These are phyloP conservation scores for Brassica juncea DNA, from an alignment of 345 rosid genomes.

Conservation along the genomic window DNA sequence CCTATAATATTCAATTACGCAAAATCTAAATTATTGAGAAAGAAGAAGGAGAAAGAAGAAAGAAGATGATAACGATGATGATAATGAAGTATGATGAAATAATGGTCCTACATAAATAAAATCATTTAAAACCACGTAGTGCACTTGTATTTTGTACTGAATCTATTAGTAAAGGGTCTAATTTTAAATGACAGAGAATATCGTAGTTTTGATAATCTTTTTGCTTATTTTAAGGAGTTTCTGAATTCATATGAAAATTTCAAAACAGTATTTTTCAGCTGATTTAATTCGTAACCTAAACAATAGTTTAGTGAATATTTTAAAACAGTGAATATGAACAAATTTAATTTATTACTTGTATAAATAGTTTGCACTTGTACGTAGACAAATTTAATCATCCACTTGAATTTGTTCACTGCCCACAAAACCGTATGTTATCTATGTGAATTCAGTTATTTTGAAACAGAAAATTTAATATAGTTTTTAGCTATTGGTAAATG, in stretches of 20 bases:
- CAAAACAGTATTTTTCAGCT: neutral
- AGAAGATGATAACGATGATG: slow-evolving; percentile 44
- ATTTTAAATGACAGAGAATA: neutral
- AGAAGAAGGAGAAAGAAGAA: slow-evolving; percentile 23
- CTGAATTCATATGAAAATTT: neutral
- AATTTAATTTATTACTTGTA: neutral
- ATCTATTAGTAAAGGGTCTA: neutral
- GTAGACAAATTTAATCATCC: neutral
- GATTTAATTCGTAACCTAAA: neutral
- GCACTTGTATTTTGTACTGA: neutral
- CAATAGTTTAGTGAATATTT: neutral
- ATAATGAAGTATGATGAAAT: slow-evolving; percentile 38
- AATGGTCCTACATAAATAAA: slow-evolving; percentile 20
- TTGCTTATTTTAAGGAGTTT: neutral
- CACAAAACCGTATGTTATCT: too few relatives aligned
- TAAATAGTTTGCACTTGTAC: neutral
- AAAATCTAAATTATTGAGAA: slow-evolving; percentile 37
- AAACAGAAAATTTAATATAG: neutral
- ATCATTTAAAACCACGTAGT: neutral
- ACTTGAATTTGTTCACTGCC: neutral
- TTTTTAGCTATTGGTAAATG: neutral
- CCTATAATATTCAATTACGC: slow-evolving; percentile 39
- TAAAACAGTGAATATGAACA: neutral
- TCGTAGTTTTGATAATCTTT: neutral
- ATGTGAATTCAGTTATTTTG: neutral